Evolutionary conservation across 306 rosid species (phyloP).

Genomic region (Rosa multiflora): DNA sequence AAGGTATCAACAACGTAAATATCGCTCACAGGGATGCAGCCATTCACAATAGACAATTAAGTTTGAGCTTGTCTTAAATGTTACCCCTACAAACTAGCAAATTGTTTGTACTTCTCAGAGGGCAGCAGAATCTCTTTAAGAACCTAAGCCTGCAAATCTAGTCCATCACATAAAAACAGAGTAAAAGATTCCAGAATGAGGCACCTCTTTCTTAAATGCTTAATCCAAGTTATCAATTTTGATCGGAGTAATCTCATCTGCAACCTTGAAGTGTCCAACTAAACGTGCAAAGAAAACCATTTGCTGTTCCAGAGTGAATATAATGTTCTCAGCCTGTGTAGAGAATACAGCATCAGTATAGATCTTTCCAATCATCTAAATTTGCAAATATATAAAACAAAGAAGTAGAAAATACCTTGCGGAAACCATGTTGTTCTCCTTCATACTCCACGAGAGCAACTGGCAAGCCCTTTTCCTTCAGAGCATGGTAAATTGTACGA

Average conservation of each 20-base stretch:
- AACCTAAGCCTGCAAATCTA: neutral
- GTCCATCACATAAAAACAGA: neutral
- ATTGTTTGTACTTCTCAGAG: constrained; percentile 1
- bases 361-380: constrained; percentile 6
- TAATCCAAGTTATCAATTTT: constrained; percentile 69
- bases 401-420: constrained; percentile 52
- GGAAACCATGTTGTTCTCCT: constrained; percentile 98
- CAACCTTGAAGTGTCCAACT: constrained; percentile 78
- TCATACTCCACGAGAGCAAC: constrained; percentile 90
- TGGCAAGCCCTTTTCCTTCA: constrained; percentile 86
- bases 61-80: neutral
- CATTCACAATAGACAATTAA: neutral
- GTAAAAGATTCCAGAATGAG: neutral
- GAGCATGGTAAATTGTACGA: constrained; percentile 63
- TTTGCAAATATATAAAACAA: neutral
- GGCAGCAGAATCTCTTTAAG: neutral
- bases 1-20: neutral
- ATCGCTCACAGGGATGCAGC: neutral
- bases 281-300: constrained; percentile 95
- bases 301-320: constrained; percentile 90
- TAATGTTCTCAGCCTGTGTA: constrained; percentile 88
- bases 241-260: constrained; percentile 76
- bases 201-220: constrained; percentile 24
- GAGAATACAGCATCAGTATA: constrained; percentile 18
- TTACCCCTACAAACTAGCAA: constrained; percentile 1